Conservation (phyloP, 78 protist species). For the Cavenderia fasciculata region DNA sequence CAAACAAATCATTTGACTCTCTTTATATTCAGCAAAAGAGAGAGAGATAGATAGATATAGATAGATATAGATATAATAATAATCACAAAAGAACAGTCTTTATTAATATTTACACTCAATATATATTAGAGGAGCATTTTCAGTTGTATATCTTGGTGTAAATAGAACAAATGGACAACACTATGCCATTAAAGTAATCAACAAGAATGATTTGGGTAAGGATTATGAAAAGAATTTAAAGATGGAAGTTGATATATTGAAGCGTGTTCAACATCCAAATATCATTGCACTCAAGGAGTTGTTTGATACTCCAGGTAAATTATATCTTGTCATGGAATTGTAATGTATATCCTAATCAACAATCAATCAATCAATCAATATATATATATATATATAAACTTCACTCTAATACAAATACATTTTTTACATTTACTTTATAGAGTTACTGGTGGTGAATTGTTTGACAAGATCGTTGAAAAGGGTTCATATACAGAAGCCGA, state of each 20-base stretch:
- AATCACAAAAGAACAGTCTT: background rate
- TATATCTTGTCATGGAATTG: slow-evolving; percentile 79
- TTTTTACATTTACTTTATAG: slow-evolving; percentile 3
- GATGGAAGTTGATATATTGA: slow-evolving; percentile 74
- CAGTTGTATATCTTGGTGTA: slow-evolving; percentile 70
- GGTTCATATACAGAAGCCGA: slow-evolving; percentile 87
- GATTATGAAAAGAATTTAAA: slow-evolving; percentile 77
- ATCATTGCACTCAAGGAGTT: slow-evolving; percentile 75
- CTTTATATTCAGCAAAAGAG: background rate
- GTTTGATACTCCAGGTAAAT: slow-evolving; percentile 73
- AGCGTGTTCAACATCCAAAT: slow-evolving; percentile 71
- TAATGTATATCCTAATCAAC: background rate
- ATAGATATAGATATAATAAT: background rate
- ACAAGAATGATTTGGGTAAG: slow-evolving; percentile 43
- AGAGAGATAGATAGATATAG: background rate
- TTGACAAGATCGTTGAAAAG: slow-evolving; percentile 86
- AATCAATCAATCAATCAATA: background rate
- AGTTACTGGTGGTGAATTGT: slow-evolving; percentile 93
- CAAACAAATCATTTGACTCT: background rate
- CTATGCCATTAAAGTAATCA: slow-evolving; percentile 83
- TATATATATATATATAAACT: background rate
- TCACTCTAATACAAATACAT: background rate
- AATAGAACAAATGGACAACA: slow-evolving; percentile 47
- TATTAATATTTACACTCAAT: background rate
- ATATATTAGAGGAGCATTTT: slow-evolving; percentile 82